Evolutionary conservation across 495 filamentous ascomycete species (phyloP).

Genomic region (Penicillium coffeae): DNA sequence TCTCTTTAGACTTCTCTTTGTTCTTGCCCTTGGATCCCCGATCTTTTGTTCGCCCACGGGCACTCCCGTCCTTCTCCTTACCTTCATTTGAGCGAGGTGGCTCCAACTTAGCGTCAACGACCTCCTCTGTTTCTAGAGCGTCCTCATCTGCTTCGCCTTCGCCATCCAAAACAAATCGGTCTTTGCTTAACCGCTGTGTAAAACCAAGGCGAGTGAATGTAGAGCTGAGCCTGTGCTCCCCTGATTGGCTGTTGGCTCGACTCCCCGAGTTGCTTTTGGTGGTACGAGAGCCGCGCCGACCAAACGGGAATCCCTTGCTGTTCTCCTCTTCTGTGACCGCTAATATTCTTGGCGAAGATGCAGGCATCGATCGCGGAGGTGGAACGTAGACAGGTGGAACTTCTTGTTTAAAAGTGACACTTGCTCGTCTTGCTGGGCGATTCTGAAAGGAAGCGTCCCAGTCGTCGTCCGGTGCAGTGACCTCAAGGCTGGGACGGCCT

Average conservation of each 20-base stretch:
- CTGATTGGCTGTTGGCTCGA: conserved; percentile 62
- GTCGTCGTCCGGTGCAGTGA: conserved; percentile 28
- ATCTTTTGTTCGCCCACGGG: conserved; percentile 25
- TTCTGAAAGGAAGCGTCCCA: conserved; percentile 1
- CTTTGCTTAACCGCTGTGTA: conserved; percentile 48
- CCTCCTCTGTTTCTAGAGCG: conserved; percentile 26
- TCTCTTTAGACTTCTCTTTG: conserved; percentile 44
- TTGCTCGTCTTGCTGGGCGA: conserved; percentile 16
- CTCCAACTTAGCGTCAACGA: conserved; percentile 21
- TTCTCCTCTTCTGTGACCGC: conserved; percentile 47
- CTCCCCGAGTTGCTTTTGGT: conserved; percentile 55
- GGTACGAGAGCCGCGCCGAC: conserved; percentile 57
- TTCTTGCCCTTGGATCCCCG: conserved; percentile 24
- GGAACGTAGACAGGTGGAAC: conserved; percentile 37
- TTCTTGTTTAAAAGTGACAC: conserved; percentile 24
- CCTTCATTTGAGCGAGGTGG: conserved; percentile 16
- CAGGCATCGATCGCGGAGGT: conserved; percentile 40
- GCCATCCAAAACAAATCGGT: conserved; percentile 34
- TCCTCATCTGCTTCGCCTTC: conserved; percentile 31
- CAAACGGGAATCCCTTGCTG: conserved; percentile 44
- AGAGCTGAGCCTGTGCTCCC: conserved; percentile 63
- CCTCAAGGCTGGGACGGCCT: conserved; percentile 41
- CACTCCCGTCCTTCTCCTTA: conserved; percentile 35
- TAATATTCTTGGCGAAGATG: conserved; percentile 42
- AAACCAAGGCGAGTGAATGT: conserved; percentile 59